Evolutionary conservation across 129 eudicot genomes (phyloP), one percentile per base, ranked within the genome.

Genomic region (Lactuca sativa): DNA sequence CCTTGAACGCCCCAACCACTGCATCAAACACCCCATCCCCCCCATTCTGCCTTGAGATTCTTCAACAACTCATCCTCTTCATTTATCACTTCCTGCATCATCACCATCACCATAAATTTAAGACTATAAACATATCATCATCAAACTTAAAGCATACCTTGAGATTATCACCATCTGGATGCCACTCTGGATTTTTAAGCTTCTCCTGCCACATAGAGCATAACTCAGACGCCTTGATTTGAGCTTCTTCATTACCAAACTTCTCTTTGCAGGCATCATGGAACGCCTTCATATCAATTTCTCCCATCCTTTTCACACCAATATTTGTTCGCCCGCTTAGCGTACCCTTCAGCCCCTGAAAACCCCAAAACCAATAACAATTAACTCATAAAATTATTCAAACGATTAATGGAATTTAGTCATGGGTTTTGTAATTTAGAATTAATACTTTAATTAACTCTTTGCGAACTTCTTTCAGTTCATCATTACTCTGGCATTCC

Each of bases 241-340:
- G 78, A 67, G 92, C 95, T 62, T 89, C 96, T 10, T 77, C 88
- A 57, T 51, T 17, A 30, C 69, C 25, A 65, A 66, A 89, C 64
- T 76, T 89, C 71, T 62, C 80, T 70, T 80, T 89, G 78, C 88
- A 87, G 4, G 77, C 74, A 7, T 71, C 72, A 12, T 72, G 78
- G 70, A 89, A 85, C 6, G 87, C 77, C 64, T 82, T 89, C 60
- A 32, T 64, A 71, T 92, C 92, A 12, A 89, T 62, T 41, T 93
- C 97, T 34, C 99, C 99, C 97, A 93, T 87, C 59, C 97, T 82
- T 37, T 90, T 93, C 38, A 93, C 78, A 10, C 90, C 86, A 51
- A 93, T 85, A 49, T 81, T 82, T 9, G 89, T 83, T 15, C 86
- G 80, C 7, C 72, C 79, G 51, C 70, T 72, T 70, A 81, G 30